Evolutionary conservation across 2,329 filamentous ascomycete species (phyloP).

Genomic region (Talaromyces funiculosus): DNA sequence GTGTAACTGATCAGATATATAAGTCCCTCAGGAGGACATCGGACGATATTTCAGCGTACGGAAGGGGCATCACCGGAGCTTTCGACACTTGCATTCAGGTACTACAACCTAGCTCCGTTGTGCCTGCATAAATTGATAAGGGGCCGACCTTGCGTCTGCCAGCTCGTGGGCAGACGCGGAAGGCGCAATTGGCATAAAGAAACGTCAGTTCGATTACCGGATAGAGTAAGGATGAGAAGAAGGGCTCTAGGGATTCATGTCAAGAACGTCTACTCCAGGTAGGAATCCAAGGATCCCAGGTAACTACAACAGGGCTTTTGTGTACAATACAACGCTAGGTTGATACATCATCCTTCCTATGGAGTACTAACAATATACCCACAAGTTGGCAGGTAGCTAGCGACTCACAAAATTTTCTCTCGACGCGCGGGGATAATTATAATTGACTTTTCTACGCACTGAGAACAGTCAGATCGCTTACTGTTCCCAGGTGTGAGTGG

Average conservation of each 20-base stretch:
- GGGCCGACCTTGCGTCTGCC: constrained; percentile 1
- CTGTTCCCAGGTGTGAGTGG: background rate
- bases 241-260: background rate
- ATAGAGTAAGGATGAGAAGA: background rate
- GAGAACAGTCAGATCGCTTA: background rate
- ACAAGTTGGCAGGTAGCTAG: background rate
- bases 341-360: background rate
- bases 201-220: background rate
- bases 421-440: background rate
- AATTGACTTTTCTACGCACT: background rate
- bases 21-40: background rate
- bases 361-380: no score
- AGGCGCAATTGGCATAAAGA: background rate
- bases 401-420: background rate
- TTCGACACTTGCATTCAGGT: background rate
- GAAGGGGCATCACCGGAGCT: background rate
- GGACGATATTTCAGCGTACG: background rate
- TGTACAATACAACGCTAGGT: background rate
- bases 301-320: background rate
- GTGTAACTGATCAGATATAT: background rate
- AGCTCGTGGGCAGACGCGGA: background rate
- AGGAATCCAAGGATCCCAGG: no score
- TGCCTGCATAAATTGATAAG: constrained; percentile 1
- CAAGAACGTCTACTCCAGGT: background rate
- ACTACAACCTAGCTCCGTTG: background rate